Percentiles rank a stretch among this genome's conserved stretches.
phyloP scores from a whole-genome alignment of 2,329 filamentous ascomycete genomes.

The Ambrosiella xylebori region DNA sequence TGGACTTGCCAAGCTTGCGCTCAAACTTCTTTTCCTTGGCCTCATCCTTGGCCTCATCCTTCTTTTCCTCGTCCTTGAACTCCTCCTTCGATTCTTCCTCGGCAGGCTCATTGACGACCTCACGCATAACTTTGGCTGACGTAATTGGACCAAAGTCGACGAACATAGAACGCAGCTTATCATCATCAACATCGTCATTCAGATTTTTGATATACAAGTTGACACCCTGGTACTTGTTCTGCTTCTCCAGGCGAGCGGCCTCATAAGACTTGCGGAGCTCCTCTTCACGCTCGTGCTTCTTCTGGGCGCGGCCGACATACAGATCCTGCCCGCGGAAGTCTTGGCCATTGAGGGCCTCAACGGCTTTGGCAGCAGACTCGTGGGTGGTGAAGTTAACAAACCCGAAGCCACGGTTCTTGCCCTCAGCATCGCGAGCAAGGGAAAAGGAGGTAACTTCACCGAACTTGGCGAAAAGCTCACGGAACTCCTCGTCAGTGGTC shows the following conservation, averaged over 20 bases:
- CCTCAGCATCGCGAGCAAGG: conserved; percentile 72
- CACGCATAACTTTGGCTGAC: conserved; percentile 98
- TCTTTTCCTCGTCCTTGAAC: conserved; percentile 24
- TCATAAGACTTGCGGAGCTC: conserved; percentile 98
- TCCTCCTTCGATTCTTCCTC: conserved; percentile 36
- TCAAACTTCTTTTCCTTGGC: conserved; percentile 38
- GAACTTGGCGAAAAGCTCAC: conserved; percentile 75
- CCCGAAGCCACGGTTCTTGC: conserved; percentile 88
- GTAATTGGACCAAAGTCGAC: conserved; percentile 85
- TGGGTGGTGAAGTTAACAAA: conserved; percentile 94
- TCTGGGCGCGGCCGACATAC: conserved; percentile 95
- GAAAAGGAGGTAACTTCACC: conserved; percentile 93
- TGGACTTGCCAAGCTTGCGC: conserved; percentile 85
- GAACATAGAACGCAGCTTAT: conserved; percentile 92
- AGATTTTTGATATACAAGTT: conserved; percentile 99
- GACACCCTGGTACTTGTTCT: conserved; percentile 97
- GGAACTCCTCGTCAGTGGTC: conserved; percentile 85
- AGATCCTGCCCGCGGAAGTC: conserved; percentile 91
- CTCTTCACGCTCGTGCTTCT: conserved; percentile 99
- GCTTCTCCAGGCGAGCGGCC: conserved; percentile 92
- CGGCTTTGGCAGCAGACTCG: conserved; percentile 68
- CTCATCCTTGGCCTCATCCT: conserved; percentile 32
- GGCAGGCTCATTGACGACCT: conserved; percentile 42
- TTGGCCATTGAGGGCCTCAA: conserved; percentile 79
- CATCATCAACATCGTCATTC: conserved; percentile 90